Evolutionary conservation across 192 early-diverging fungal species (phyloP).

Genomic region (Obelidium mucronatum): DNA sequence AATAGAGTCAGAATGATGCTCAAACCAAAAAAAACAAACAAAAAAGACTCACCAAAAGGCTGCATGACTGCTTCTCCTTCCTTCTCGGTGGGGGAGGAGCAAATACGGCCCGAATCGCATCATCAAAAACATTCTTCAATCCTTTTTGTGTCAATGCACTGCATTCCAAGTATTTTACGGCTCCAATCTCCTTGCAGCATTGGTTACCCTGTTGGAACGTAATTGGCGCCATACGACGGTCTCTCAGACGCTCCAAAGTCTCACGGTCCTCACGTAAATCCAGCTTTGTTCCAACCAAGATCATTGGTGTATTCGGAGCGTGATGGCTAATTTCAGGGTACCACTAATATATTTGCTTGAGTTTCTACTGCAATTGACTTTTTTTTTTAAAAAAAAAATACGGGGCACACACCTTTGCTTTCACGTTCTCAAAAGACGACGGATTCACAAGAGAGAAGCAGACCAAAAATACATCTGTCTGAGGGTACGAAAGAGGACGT

Average conservation of each 20-base stretch:
- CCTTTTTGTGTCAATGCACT: constrained; percentile 98
- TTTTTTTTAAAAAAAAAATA: neutral
- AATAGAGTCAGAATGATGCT: neutral
- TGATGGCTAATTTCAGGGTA: constrained; percentile 95
- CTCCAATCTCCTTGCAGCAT: constrained; percentile 88
- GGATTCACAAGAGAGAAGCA: constrained; percentile 98
- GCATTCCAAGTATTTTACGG: constrained; percentile 96
- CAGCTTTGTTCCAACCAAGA: constrained; percentile 96
- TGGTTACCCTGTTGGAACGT: constrained; percentile 86
- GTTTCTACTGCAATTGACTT: neutral
- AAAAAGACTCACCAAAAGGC: constrained; percentile 69
- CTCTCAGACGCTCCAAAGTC: constrained; percentile 86
- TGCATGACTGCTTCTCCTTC: constrained; percentile 68
- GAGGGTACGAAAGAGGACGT: constrained; percentile 96
- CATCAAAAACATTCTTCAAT: constrained; percentile 98
- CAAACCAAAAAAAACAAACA: too few relatives aligned
- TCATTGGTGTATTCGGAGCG: constrained; percentile 89
- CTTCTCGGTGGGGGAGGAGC: constrained; percentile 69
- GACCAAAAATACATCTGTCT: constrained; percentile 97
- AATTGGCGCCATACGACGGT: constrained; percentile 89
- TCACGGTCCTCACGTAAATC: constrained; percentile 95
- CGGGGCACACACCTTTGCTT: constrained; percentile 77
- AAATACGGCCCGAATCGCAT: constrained; percentile 95
- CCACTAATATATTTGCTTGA: constrained; percentile 66
- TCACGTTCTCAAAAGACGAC: constrained; percentile 96